These are phyloP conservation scores for Arctostaphylos glauca DNA, from an alignment of 148 eudicot species.

Conservation along the genomic window DNA sequence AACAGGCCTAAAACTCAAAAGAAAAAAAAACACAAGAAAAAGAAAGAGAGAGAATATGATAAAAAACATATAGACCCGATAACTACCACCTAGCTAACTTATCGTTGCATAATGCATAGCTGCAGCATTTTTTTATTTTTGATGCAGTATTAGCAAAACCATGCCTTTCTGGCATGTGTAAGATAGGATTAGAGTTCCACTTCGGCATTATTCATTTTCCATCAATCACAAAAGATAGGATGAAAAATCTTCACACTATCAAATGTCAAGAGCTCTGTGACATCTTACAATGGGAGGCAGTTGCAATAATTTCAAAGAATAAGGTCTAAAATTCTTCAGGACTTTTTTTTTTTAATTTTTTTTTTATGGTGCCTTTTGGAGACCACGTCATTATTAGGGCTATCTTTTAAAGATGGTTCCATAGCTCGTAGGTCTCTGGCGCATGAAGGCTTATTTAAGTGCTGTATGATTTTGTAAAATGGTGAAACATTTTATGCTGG, in stretches of 20 bases:
- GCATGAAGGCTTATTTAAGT: constrained; percentile 4
- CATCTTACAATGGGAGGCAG: background rate
- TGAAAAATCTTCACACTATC: background rate
- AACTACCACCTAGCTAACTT: background rate
- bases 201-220: no score
- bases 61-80: background rate
- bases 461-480: background rate
- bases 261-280: background rate
- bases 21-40: no score
- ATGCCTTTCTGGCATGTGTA: background rate
- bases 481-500: no score
- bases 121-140: background rate
- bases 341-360: background rate
- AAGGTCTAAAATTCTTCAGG: background rate
- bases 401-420: background rate
- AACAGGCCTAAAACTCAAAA: background rate
- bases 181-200: no score
- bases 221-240: background rate
- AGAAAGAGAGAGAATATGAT: background rate
- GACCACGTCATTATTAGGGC: background rate
- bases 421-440: background rate
- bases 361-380: background rate
- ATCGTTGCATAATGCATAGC: background rate
- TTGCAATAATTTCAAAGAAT: background rate
- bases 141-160: background rate